Conservation (phyloP, 768 basidiomycete species). For the Boletus vermiculosoides region DNA sequence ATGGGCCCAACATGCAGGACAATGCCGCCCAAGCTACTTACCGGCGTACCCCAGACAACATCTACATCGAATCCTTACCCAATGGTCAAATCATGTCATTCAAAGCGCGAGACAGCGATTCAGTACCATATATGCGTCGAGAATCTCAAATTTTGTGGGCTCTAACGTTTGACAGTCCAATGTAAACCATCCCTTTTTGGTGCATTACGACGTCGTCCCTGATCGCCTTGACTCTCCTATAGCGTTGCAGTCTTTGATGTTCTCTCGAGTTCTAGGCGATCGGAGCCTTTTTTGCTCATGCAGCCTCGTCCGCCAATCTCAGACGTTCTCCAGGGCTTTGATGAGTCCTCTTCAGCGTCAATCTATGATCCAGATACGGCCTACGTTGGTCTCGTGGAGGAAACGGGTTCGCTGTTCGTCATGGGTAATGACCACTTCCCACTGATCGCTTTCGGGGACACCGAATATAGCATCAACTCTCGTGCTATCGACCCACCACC, state of each 20-base stretch:
- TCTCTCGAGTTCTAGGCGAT: conserved; percentile 43
- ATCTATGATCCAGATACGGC: conserved; percentile 54
- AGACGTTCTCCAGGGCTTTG: conserved; percentile 60
- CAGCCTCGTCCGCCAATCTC: conserved; percentile 80
- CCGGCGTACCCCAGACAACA: conserved; percentile 70
- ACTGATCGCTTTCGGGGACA: conserved; percentile 69
- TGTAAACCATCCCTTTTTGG: conserved; percentile 46
- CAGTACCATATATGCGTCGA: conserved; percentile 25
- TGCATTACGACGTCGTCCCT: neutral
- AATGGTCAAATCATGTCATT: conserved; percentile 80
- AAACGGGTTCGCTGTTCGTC: conserved; percentile 74
- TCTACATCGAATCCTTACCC: conserved; percentile 78
- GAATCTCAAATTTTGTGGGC: conserved; percentile 56
- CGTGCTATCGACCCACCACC: conserved; percentile 38
- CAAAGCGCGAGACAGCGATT: conserved; percentile 39
- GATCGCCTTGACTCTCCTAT: neutral
- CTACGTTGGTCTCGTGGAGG: conserved; percentile 77
- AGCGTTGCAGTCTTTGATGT: conserved; percentile 87
- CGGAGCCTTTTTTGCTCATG: conserved; percentile 76
- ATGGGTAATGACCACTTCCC: conserved; percentile 84
- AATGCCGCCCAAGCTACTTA: conserved; percentile 70
- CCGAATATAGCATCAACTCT: conserved; percentile 34
- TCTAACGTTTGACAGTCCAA: conserved; percentile 56
- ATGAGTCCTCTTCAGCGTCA: conserved; percentile 36
- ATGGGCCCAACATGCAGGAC: conserved; percentile 91